Base-by-base conservation (phyloP, 768 basidiomycete species). In the Tulasnella sp. region DNA sequence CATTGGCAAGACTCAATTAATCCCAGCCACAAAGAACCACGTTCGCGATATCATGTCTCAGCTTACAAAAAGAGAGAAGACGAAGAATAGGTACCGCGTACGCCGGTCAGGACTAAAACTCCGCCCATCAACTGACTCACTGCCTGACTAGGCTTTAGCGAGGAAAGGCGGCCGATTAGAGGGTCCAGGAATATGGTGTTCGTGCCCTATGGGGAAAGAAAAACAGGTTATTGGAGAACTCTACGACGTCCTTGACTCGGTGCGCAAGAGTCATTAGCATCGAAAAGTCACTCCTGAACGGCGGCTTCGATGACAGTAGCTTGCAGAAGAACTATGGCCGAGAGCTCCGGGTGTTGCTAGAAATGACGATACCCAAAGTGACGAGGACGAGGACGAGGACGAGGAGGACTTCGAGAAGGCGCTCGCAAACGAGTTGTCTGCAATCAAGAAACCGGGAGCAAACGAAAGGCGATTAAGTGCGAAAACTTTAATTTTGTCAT, bases 131-230 rank as follows among this genome's bases (percentile, higher is more conserved):
- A 74, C 39, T 67, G 34, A 64, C 36, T 49, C 52, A 58, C 25
- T 74, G n/a, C 29, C 37, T 42, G 29, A 29, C 6, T 88, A 88
- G 2, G 86, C 89, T 22, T 86, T 89, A 37, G 91, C 90, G 90
- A 86, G 83, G 29, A 92, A 89, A 82, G 84, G 87, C 58, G 82
- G 84, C 34, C 58, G 58, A 5, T 87, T 94, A 76, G 91, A 92
- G 77, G 93, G 93, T 11, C 93, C 93, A 25, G 93, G 93, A 22
- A 84, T 95, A 25, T 95, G 93, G 93, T 91, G 89, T 12, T 93
- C 90, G 80, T 94, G 92, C 79, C 87, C 93, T 38, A 93, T 91
- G 81, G 93, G 93, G 25, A 94, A 91, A 79, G 94, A 95, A 82
- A 91, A 88, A 78, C 90, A 90, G 80, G 87, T 91, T 0, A 87